These are phyloP conservation scores for Acidomyces sp. DNA, from an alignment of 495 filamentous ascomycete genomes.

Conservation along the genomic window DNA sequence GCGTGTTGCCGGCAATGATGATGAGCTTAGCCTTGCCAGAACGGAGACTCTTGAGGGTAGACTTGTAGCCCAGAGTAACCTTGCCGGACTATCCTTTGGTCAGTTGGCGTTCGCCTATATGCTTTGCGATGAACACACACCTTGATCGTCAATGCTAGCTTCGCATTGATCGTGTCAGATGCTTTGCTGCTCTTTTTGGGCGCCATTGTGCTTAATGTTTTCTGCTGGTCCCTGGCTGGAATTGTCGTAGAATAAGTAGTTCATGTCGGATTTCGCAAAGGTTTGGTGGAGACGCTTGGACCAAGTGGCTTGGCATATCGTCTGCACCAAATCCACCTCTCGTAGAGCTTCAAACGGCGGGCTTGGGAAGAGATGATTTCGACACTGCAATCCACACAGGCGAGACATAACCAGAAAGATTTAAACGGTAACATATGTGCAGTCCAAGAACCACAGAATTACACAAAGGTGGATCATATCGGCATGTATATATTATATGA, in stretches of 20 bases:
- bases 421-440: too few relatives aligned
- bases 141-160: conserved; percentile 88
- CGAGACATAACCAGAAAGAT: too few relatives aligned
- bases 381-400: too few relatives aligned
- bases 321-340: too few relatives aligned
- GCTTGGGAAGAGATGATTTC: too few relatives aligned
- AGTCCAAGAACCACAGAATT: too few relatives aligned
- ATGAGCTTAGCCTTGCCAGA: conserved; percentile 65
- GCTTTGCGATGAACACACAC: conserved; percentile 29
- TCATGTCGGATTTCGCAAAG: not conserved
- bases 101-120: conserved; percentile 2
- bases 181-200: conserved; percentile 92
- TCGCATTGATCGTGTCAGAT: conserved; percentile 79
- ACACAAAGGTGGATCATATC: too few relatives aligned
- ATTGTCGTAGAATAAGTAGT: not conserved
- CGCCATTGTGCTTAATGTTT: conserved; percentile 44
- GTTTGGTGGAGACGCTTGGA: not conserved
- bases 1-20: conserved; percentile 84
- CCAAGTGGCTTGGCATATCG: too few relatives aligned
- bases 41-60: conserved; percentile 89
- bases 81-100: conserved; percentile 20
- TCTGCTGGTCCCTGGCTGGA: not conserved
- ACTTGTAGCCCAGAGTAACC: conserved; percentile 87
- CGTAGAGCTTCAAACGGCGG: too few relatives aligned
- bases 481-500: too few relatives aligned